Conservation (phyloP, 2,329 filamentous ascomycete genomes). For the Cryphonectria radicalis region DNA sequence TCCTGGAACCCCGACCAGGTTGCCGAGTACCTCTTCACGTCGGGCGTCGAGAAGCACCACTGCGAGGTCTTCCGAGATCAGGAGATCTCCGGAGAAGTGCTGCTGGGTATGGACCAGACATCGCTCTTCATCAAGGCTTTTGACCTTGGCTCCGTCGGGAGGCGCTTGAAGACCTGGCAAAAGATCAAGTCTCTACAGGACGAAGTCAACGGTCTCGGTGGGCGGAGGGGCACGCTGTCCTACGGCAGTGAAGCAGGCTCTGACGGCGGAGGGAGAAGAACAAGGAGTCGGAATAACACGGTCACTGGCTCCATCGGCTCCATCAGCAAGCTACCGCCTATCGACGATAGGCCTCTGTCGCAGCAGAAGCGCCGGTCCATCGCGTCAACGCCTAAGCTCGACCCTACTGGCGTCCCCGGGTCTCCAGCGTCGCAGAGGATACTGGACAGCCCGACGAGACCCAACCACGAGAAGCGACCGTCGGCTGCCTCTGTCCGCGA, state of each 20-base stretch:
- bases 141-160: conserved; percentile 87
- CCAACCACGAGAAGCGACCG: conserved; percentile 58
- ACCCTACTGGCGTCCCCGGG: conserved; percentile 43
- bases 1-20: conserved; percentile 81
- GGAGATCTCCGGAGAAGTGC: conserved; percentile 91
- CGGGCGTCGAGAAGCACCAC: conserved; percentile 84
- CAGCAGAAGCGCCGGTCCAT: conserved; percentile 54
- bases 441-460: conserved; percentile 53
- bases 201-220: conserved; percentile 67
- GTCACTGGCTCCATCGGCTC: conserved; percentile 53
- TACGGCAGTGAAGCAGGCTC: conserved; percentile 64
- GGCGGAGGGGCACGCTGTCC: conserved; percentile 57
- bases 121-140: conserved; percentile 96
- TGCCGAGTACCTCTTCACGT: conserved; percentile 83
- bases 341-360: conserved; percentile 51
- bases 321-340: conserved; percentile 45
- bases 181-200: conserved; percentile 92
- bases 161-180: conserved; percentile 92
- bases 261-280: conserved; percentile 51
- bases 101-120: conserved; percentile 93
- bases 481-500: conserved; percentile 84
- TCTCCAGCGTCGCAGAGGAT: conserved; percentile 45
- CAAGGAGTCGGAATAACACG: conserved; percentile 62
- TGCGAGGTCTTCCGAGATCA: conserved; percentile 95
- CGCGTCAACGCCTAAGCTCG: conserved; percentile 55